Base-by-base conservation (phyloP, 352 stramenopile genomes). In the Phytopythium kandeliae region DNA sequence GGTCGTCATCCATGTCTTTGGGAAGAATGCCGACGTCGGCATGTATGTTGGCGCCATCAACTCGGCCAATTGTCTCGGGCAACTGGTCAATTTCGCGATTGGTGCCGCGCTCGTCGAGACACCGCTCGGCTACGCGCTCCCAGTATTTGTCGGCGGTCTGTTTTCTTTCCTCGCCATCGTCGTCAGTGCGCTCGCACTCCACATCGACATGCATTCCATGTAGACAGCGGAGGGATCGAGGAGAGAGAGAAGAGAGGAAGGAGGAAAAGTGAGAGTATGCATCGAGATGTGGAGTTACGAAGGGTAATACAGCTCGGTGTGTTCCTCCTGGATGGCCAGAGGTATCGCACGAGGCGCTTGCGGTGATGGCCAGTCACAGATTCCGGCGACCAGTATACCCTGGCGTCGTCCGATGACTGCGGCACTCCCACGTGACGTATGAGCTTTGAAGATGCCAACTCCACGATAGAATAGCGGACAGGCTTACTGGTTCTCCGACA, bases 181-280 rank as follows among this genome's bases (percentile, higher is more conserved):
- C 41, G 60, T 91, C 38, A 80, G 67, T 22, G n/a, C 85, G 1
- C 51, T 57, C 37, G 83, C 71, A 28, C 76, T 91, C 59, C 62
- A 55, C 12, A 79, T 94, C 57, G 70, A 90, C 47, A 89, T 92
- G 78, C 58, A 82, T 62, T 88, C 77, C 25, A 81, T 94, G 72
- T 94, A 75, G 38, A 35, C 1, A 9, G 0, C 13, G 31, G 15
- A 3, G 12, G 46, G 40, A 46, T 4, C 19, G 16, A 13, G 31
- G 15, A 3, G 12, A 50, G 40, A 46, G 5, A 17, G 16, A 13
- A 9, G 8, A 51, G 22, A 44, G 6, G 8, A 25, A 8, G 42
- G 13, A 35, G 25, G 15, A 4, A 24, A 28, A 13, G 3, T 41
- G 34, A 9, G 11, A 33, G 11, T 35, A 30, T 43, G 12, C 3